Percentiles rank a stretch among this genome's conserved stretches.
These are phyloP conservation scores for Leishmania turanica DNA, from an alignment of 208 protist genomes.

Conservation along the genomic window DNA sequence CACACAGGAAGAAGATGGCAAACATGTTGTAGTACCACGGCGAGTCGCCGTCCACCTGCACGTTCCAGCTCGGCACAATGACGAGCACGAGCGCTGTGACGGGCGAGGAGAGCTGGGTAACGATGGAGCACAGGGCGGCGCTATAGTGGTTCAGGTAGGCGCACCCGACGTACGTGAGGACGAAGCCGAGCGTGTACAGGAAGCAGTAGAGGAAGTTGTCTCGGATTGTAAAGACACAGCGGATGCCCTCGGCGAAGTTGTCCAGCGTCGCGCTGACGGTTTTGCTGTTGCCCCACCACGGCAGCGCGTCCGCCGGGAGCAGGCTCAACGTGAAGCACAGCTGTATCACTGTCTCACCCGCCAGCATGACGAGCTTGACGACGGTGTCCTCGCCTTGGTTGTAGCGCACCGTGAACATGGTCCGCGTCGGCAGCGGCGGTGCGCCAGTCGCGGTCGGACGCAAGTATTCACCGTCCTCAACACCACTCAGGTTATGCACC, in stretches of 20 bases:
- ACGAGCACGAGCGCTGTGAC: conserved; percentile 78
- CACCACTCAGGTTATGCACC: neutral
- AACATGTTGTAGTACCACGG: conserved; percentile 75
- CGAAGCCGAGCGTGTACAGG: conserved; percentile 78
- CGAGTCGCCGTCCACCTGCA: conserved; percentile 49
- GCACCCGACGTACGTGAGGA: conserved; percentile 74
- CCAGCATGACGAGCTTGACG: conserved; percentile 86
- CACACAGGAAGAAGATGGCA: conserved; percentile 59
- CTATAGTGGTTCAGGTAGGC: conserved; percentile 91
- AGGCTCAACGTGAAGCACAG: conserved; percentile 59
- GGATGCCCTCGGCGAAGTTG: conserved; percentile 72
- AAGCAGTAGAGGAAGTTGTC: conserved; percentile 74
- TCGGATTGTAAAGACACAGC: conserved; percentile 58
- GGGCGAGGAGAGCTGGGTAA: conserved; percentile 78
- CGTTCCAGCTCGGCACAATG: conserved; percentile 71
- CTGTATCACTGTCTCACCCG: conserved; percentile 63
- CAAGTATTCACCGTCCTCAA: conserved; percentile 20
- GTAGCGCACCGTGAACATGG: conserved; percentile 40
- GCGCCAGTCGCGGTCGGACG: conserved; percentile 4
- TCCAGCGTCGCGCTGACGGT: conserved; percentile 54
- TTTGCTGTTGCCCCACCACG: conserved; percentile 75
- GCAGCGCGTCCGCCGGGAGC: conserved; percentile 79
- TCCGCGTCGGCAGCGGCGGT: conserved; percentile 25
- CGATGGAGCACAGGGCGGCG: conserved; percentile 79
- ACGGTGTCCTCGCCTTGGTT: conserved; percentile 73